These are phyloP conservation scores for Rhizopogon roseolus DNA, from an alignment of 768 basidiomycete genomes.

Conservation along the genomic window DNA sequence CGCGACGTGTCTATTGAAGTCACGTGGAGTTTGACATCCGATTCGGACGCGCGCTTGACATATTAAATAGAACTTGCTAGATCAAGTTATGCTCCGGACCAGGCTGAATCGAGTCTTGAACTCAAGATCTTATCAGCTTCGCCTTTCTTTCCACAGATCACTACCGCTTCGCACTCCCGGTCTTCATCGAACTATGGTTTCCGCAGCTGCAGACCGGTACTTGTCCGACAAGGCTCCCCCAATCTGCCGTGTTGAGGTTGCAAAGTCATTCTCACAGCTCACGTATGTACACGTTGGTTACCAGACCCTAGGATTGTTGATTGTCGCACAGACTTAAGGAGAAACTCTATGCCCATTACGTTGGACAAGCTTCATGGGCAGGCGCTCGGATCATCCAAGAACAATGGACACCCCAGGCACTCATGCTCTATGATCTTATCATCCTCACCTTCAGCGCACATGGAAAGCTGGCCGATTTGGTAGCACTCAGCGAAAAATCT, in stretches of 20 bases:
- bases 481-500: conserved; percentile 45
- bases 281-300: conserved; percentile 35
- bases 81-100: neutral
- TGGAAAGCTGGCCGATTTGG: conserved; percentile 54
- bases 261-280: conserved; percentile 62
- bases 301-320: neutral
- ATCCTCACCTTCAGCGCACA: conserved; percentile 62
- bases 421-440: conserved; percentile 65
- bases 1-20: too few species aligned
- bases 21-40: too few species aligned
- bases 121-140: conserved; percentile 5
- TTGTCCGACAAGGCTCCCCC: conserved; percentile 76
- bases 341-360: conserved; percentile 73
- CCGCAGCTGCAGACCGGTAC: conserved; percentile 51
- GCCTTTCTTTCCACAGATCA: neutral
- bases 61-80: too few species aligned
- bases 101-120: conserved; percentile 5
- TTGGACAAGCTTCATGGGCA: conserved; percentile 75
- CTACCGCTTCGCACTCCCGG: neutral
- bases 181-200: conserved; percentile 26
- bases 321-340: conserved; percentile 53
- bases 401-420: conserved; percentile 76
- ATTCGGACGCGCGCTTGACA: too few species aligned
- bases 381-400: conserved; percentile 80
- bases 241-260: conserved; percentile 66